These are phyloP conservation scores for Osmanthus fragrans DNA, from an alignment of 257 asterid genomes.

Conservation along the genomic window DNA sequence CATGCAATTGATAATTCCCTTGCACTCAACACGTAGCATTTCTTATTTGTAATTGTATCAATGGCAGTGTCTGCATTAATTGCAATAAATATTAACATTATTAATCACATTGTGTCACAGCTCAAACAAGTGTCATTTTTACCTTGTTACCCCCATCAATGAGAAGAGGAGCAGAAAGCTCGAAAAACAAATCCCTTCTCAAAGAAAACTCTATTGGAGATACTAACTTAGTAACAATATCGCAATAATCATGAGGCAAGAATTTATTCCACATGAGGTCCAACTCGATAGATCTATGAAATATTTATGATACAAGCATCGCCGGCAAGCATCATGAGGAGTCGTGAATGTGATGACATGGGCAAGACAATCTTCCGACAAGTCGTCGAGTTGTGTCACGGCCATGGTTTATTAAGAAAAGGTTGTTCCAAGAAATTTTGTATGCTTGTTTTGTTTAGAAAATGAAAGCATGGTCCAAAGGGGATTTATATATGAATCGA, in stretches of 20 bases:
- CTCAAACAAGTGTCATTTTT: background rate
- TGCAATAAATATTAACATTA: background rate
- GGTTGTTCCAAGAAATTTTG: no score
- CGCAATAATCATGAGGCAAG: background rate
- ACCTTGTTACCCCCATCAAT: conserved; percentile 20
- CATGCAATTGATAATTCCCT: conserved; percentile 39
- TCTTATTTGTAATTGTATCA: conserved; percentile 33
- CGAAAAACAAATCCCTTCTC: background rate
- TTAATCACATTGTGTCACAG: no score
- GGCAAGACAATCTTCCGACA: conserved; percentile 5
- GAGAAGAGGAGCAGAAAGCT: conserved; percentile 6
- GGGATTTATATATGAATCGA: no score
- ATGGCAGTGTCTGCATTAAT: conserved; percentile 37
- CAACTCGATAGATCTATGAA: background rate
- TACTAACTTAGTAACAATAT: background rate
- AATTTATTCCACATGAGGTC: conserved; percentile 4
- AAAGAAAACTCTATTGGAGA: background rate
- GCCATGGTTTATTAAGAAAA: background rate
- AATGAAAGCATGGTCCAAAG: background rate
- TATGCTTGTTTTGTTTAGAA: no score
- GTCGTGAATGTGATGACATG: background rate
- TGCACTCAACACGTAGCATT: conserved; percentile 40
- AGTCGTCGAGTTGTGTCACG: background rate
- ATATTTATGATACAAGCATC: background rate
- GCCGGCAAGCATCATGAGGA: background rate